Base-by-base conservation (phyloP, 352 stramenopile genomes). In the Phytopythium cucurbitacearum region DNA sequence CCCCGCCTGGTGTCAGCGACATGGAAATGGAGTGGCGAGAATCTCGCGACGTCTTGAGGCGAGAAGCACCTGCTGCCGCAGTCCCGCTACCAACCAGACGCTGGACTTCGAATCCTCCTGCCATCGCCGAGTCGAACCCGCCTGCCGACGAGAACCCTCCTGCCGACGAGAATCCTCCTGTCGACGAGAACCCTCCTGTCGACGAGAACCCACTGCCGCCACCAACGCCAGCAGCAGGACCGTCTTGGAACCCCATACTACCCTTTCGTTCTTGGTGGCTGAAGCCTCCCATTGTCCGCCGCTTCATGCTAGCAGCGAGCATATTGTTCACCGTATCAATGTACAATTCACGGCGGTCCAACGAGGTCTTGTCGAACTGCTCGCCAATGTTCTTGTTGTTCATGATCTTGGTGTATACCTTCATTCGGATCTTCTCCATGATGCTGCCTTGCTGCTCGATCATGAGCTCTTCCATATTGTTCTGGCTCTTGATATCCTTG, bases 381-480 rank as follows among this genome's bases (percentile, higher is more conserved):
- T 94, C 83, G 47, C 83, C 83, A 36, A 87, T 91, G 62, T 94
- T 91, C 58, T 94, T 94, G 72, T 94, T 94, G 57, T 94, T 89
- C 74, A 89, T 89, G 69, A 94, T 87, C 73, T 94, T 94, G 44
- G 78, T 86, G 55, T 82, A 67, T 40, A 94, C 78, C 43, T 91
- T 89, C 1, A 74, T 58, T 33, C 84, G 71, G 40, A 94, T 62
- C 60, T 91, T 91, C 37, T 94, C 83, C 32, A 89, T 62, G 38
- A 94, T 79, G 11, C 40, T 60, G 0, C 28, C 45, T 40, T 94
- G 83, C 21, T 71, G 53, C 8, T 84, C 60, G n/a, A 94, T 41
- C 80, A 94, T 94, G 32, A 82, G 57, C 38, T 86, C 65, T 15
- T 83, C 70, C 53, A 83, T 64, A 28, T 70, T 63, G 53, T 59